phyloP scores from a whole-genome alignment of 495 filamentous ascomycete genomes.

The Penicillium argentinense region DNA sequence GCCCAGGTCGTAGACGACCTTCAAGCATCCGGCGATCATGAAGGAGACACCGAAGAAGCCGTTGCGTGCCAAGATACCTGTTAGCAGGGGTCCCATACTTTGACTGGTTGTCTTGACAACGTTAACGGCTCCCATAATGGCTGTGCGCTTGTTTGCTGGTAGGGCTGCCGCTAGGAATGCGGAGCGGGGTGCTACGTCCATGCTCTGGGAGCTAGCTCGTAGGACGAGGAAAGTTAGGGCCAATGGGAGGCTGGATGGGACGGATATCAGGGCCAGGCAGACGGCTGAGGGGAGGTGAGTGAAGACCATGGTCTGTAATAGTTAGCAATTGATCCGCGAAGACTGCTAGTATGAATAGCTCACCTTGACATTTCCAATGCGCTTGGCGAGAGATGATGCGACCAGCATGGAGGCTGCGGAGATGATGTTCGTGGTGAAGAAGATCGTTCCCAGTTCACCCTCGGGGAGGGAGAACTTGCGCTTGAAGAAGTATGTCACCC shows the following conservation, averaged over 20 bases:
- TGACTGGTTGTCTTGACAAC: constrained; percentile 64
- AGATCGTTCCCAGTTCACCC: constrained; percentile 69
- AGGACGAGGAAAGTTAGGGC: constrained; percentile 65
- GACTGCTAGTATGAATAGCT: background rate
- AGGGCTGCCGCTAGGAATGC: constrained; percentile 77
- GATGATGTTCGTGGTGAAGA: constrained; percentile 65
- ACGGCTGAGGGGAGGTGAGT: constrained; percentile 78
- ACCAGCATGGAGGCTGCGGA: constrained; percentile 68
- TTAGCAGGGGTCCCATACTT: constrained; percentile 64
- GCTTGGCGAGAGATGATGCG: constrained; percentile 70
- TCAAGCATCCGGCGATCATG: constrained; percentile 66
- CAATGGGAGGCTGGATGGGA: constrained; percentile 54
- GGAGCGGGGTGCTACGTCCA: constrained; percentile 80
- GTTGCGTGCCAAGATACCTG: constrained; percentile 64
- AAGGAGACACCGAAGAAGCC: constrained; percentile 70
- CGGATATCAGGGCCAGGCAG: constrained; percentile 67
- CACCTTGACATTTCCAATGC: constrained; percentile 73
- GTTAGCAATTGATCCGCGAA: constrained; percentile 4
- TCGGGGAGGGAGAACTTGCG: constrained; percentile 70
- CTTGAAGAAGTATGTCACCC: constrained; percentile 77
- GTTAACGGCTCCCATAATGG: constrained; percentile 71
- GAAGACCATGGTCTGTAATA: constrained; percentile 73
- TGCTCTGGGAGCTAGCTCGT: constrained; percentile 66
- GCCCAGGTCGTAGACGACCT: constrained; percentile 71
- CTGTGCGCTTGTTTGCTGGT: constrained; percentile 71